phyloP scores from a whole-genome alignment of 176 grass and related monocot genomes.

The Musa acuminata region DNA sequence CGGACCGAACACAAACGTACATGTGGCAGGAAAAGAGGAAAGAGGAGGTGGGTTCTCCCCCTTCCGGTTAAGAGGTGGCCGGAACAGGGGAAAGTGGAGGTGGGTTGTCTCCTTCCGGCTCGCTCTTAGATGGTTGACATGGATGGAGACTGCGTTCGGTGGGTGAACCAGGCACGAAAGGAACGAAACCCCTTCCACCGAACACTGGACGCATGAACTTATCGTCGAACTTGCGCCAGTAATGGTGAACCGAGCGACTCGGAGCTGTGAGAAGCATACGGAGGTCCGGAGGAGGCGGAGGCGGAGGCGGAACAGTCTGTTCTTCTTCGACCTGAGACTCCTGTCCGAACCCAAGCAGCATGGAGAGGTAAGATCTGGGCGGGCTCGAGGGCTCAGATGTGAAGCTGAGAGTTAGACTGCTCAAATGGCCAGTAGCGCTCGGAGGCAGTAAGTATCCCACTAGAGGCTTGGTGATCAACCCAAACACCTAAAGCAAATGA shows the following conservation, averaged over 20 bases:
- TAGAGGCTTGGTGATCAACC: slow-evolving; percentile 78
- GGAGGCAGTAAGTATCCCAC: slow-evolving; percentile 50
- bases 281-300: slow-evolving; percentile 37
- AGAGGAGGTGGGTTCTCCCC: neutral
- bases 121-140: neutral
- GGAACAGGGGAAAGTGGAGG: neutral
- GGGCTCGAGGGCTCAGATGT: slow-evolving; percentile 39
- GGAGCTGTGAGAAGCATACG: slow-evolving; percentile 44
- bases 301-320: slow-evolving; percentile 25
- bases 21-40: neutral
- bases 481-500: slow-evolving; percentile 60
- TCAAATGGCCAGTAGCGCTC: slow-evolving; percentile 12
- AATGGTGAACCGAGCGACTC: slow-evolving; percentile 62
- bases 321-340: slow-evolving; percentile 39
- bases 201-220: slow-evolving; percentile 80
- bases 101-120: neutral
- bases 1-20: neutral
- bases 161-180: slow-evolving; percentile 77
- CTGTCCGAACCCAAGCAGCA: slow-evolving; percentile 49
- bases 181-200: slow-evolving; percentile 67
- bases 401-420: slow-evolving; percentile 11
- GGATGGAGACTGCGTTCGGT: slow-evolving; percentile 39
- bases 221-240: slow-evolving; percentile 88
- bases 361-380: slow-evolving; percentile 43
- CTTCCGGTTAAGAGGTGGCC: no score